A percentile compares a stretch with the other conserved stretches of the same genome.
Evolutionary conservation across 208 protist genomes (phyloP).

Genomic region (Leptomonas pyrrhocoris): DNA sequence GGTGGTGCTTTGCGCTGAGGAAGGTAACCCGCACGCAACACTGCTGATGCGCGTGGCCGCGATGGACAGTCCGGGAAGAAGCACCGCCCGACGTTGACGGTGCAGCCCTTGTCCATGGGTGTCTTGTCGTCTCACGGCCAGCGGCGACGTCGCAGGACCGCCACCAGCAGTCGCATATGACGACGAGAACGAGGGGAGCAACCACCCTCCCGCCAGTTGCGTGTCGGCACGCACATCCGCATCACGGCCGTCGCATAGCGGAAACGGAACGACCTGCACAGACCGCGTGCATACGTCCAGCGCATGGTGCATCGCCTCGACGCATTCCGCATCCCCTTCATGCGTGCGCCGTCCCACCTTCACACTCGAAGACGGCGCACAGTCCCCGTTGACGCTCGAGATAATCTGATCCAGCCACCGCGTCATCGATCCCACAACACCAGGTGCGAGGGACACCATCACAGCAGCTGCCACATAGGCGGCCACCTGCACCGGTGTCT

Average conservation of each 20-base stretch:
- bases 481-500: constrained; percentile 13
- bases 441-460: constrained; percentile 1
- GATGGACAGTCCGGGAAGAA: constrained; percentile 47
- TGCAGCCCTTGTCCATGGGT: background rate
- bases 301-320: constrained; percentile 13
- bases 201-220: constrained; percentile 20
- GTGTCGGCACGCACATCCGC: constrained; percentile 7
- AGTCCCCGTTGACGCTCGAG: background rate
- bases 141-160: constrained; percentile 1
- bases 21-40: background rate
- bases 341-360: background rate
- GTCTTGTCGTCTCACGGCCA: constrained; percentile 7
- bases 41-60: constrained; percentile 41
- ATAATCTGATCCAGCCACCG: constrained; percentile 17
- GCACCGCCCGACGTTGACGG: constrained; percentile 21
- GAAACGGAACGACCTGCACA: constrained; percentile 29
- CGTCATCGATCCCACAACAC: constrained; percentile 9
- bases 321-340: background rate
- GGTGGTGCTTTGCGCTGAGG: background rate
- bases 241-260: constrained; percentile 26
- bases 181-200: constrained; percentile 12
- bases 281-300: constrained; percentile 19
- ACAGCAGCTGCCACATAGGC: constrained; percentile 11
- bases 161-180: too few species aligned
- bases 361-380: background rate